Percentiles rank a stretch among this genome's conserved stretches.
These are phyloP conservation scores for Phytophthora meadii DNA, from an alignment of 352 stramenopile species.

Conservation along the genomic window DNA sequence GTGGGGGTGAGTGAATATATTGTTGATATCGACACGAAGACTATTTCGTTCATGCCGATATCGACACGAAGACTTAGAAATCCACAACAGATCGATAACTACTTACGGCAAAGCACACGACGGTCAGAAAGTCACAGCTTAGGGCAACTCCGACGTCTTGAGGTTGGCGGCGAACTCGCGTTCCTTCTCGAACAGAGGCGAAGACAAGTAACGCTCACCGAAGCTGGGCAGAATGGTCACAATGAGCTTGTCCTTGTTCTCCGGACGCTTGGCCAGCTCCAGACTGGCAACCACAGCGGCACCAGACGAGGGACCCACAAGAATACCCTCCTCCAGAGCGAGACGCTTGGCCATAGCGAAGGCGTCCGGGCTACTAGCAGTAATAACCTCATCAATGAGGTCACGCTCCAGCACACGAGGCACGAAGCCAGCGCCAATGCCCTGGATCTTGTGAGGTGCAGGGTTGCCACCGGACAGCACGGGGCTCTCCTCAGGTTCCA, in stretches of 20 bases:
- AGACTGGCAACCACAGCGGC: constrained; percentile 86
- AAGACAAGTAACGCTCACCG: constrained; percentile 89
- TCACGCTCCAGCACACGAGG: constrained; percentile 78
- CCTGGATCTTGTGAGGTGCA: constrained; percentile 89
- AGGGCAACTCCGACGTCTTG: constrained; percentile 42
- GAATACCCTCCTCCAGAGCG: constrained; percentile 86
- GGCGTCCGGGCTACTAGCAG: constrained; percentile 76
- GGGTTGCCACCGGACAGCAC: constrained; percentile 86
- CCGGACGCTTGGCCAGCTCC: constrained; percentile 79
- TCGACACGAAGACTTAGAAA: constrained; percentile 15
- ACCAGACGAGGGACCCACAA: constrained; percentile 88
- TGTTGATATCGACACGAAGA: constrained; percentile 10
- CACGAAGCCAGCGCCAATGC: constrained; percentile 87
- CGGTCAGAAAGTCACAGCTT: constrained; percentile 4
- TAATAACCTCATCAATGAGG: constrained; percentile 92
- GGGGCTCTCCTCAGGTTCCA: constrained; percentile 85
- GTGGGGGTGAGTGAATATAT: constrained; percentile 20
- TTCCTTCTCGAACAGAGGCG: constrained; percentile 80
- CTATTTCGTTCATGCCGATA: constrained; percentile 16
- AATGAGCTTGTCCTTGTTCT: constrained; percentile 89
- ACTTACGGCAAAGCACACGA: constrained; percentile 21
- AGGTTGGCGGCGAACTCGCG: constrained; percentile 76
- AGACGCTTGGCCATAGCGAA: constrained; percentile 90
- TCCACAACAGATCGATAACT: constrained; percentile 29
- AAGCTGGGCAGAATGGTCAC: constrained; percentile 92